A percentile compares a stretch with the other conserved stretches of the same genome.
Conservation (phyloP, 441 rosid species). For the Mallotus japonicus region DNA sequence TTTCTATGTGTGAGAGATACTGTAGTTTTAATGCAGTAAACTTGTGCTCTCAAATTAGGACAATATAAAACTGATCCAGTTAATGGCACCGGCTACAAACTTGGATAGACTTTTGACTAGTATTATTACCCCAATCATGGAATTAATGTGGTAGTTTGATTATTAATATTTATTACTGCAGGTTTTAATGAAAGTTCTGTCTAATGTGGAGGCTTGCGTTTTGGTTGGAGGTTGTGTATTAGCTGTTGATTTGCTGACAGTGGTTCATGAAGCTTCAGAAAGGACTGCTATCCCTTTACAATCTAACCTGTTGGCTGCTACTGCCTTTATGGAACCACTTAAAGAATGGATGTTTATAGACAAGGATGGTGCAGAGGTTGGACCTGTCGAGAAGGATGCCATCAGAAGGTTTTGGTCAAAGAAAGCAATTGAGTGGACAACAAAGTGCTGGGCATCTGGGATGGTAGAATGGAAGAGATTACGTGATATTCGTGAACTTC, state of each 20-base stretch:
- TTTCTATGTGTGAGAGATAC: background rate
- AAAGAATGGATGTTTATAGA: constrained; percentile 97
- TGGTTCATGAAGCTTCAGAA: constrained; percentile 94
- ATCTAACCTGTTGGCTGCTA: constrained; percentile 95
- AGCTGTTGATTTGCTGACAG: constrained; percentile 95
- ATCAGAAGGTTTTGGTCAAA: constrained; percentile 97
- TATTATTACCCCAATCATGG: constrained; percentile 3
- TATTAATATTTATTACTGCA: constrained; percentile 35
- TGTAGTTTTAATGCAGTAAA: background rate
- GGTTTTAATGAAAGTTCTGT: constrained; percentile 93
- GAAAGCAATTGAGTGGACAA: constrained; percentile 85
- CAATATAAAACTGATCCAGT: background rate
- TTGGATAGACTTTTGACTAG: background rate
- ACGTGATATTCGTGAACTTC: constrained; percentile 99
- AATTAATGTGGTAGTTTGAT: constrained; percentile 18
- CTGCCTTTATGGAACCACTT: constrained; percentile 99
- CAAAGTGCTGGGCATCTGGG: constrained; percentile 96
- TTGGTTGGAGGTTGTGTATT: constrained; percentile 97
- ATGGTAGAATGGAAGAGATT: constrained; percentile 96
- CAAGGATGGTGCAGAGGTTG: constrained; percentile 76
- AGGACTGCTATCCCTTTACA: constrained; percentile 97
- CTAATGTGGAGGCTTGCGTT: constrained; percentile 94
- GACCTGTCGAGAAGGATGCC: constrained; percentile 97
- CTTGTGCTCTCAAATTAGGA: background rate
- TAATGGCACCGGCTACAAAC: background rate